Percentiles rank a stretch among this genome's conserved stretches.
These are phyloP conservation scores for Auricularia cornea DNA, from an alignment of 768 basidiomycete species.

Conservation along the genomic window DNA sequence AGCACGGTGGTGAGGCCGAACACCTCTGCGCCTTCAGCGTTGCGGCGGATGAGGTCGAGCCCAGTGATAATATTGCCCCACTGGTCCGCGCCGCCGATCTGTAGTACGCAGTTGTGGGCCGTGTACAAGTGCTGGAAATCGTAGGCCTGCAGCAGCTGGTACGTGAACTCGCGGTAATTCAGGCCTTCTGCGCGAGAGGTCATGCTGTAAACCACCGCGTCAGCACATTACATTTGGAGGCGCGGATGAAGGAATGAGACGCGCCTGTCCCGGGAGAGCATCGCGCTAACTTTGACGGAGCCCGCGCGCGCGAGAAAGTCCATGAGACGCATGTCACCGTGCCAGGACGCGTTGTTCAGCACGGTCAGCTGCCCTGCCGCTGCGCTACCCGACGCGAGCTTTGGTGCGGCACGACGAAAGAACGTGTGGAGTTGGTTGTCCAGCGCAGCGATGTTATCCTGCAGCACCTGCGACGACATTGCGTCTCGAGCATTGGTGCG, in stretches of 20 bases:
- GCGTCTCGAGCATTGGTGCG: constrained; percentile 71
- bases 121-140: constrained; percentile 79
- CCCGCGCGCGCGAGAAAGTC: constrained; percentile 82
- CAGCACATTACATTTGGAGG: too few species aligned
- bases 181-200: constrained; percentile 45
- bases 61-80: constrained; percentile 98
- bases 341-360: constrained; percentile 73
- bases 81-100: constrained; percentile 95
- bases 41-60: constrained; percentile 75
- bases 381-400: too few species aligned
- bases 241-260: constrained; percentile 9
- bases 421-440: constrained; percentile 60
- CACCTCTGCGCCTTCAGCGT: background rate
- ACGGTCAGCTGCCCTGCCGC: constrained; percentile 22
- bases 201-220: constrained; percentile 58
- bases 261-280: constrained; percentile 87
- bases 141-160: constrained; percentile 94
- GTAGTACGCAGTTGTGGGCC: constrained; percentile 63
- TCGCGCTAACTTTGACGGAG: constrained; percentile 72
- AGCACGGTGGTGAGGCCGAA: constrained; percentile 86
- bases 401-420: constrained; percentile 48
- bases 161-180: constrained; percentile 98
- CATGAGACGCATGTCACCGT: constrained; percentile 59
- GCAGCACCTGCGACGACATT: constrained; percentile 50
- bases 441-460: constrained; percentile 57